Evolutionary conservation across 2,329 filamentous ascomycete genomes (phyloP).

Genomic region (Cordyceps militaris): DNA sequence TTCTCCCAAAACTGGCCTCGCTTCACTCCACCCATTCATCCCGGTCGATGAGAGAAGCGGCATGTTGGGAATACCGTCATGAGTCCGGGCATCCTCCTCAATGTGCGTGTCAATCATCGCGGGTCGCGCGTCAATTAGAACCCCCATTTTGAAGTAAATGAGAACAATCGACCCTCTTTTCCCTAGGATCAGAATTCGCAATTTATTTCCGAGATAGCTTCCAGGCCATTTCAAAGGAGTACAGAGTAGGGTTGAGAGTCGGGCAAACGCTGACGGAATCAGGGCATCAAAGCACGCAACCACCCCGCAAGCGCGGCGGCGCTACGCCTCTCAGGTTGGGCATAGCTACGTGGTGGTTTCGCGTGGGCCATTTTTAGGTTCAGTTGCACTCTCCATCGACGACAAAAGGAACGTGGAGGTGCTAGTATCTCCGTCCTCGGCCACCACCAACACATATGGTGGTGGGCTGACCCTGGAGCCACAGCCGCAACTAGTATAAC

Average conservation of each 20-base stretch:
- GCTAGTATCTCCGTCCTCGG: too few species aligned
- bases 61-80: neutral
- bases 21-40: neutral
- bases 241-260: neutral
- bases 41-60: neutral
- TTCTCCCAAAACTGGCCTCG: neutral
- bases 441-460: too few species aligned
- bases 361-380: neutral
- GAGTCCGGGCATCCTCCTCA: neutral
- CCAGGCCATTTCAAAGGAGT: neutral
- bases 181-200: too few species aligned
- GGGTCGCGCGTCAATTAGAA: neutral
- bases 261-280: neutral
- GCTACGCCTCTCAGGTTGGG: neutral
- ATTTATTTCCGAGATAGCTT: neutral
- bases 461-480: too few species aligned
- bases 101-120: neutral
- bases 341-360: neutral
- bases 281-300: slow-evolving; percentile 2
- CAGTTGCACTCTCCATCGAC: too few species aligned
- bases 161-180: neutral
- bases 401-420: too few species aligned
- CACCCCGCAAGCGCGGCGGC: neutral
- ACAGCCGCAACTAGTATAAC: too few species aligned
- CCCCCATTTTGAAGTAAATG: neutral